Percentiles rank a stretch among this genome's conserved stretches.
phyloP scores from a whole-genome alignment of 371 early-diverging fungal species.

The Syncephalis fuscata region DNA sequence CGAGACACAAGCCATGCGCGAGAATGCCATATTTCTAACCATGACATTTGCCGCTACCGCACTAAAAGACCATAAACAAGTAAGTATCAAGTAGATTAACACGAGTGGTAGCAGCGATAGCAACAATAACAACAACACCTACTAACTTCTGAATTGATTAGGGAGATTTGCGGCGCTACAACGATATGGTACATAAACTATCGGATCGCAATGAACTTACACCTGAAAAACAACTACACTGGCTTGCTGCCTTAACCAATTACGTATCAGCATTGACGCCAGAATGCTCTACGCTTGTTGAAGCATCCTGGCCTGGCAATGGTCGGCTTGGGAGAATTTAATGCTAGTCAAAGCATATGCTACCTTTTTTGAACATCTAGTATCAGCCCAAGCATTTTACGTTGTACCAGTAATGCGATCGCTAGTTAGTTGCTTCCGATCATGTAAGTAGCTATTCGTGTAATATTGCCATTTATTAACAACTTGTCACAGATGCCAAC shows the following conservation, averaged over 20 bases:
- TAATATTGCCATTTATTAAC: not conserved
- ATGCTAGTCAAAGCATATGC: constrained; percentile 40
- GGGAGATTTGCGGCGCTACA: not conserved
- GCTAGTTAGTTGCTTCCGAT: constrained; percentile 39
- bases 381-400: constrained; percentile 72
- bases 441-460: constrained; percentile 23
- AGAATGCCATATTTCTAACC: too few species aligned
- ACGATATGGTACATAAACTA: not conserved
- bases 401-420: constrained; percentile 40
- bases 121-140: too few species aligned
- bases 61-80: too few species aligned
- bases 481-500: not conserved
- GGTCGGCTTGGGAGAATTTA: constrained; percentile 35
- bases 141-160: too few species aligned
- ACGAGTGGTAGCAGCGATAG: too few species aligned
- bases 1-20: too few species aligned
- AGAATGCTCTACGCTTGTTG: constrained; percentile 12
- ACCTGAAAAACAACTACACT: not conserved
- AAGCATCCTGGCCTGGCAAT: constrained; percentile 53
- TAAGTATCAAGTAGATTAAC: too few species aligned
- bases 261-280: not conserved
- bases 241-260: not conserved
- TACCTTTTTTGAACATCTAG: constrained; percentile 60
- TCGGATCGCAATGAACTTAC: not conserved
- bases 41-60: too few species aligned